phyloP scores from a whole-genome alignment of 1,139 yeast species.

The Scheffersomyces insectosa region DNA sequence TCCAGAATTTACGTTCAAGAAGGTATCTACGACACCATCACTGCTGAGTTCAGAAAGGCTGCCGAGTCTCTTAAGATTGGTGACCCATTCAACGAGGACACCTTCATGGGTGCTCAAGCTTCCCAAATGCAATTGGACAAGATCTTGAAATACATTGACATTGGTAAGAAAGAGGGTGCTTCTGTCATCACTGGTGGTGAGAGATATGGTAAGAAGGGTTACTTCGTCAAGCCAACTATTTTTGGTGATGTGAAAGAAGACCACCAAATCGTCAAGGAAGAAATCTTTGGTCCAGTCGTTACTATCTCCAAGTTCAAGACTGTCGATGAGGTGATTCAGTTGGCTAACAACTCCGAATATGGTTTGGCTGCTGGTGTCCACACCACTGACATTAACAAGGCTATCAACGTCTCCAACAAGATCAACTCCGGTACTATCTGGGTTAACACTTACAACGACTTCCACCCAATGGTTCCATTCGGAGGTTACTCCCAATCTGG shows the following conservation, averaged over 20 bases:
- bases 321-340: constrained; percentile 64
- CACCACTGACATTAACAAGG: constrained; percentile 51
- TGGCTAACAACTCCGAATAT: constrained; percentile 74
- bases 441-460: constrained; percentile 83
- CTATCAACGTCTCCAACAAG: constrained; percentile 60
- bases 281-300: constrained; percentile 87
- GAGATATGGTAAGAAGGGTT: constrained; percentile 68
- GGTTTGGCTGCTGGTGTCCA: constrained; percentile 89
- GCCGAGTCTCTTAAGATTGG: constrained; percentile 64
- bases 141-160: constrained; percentile 69
- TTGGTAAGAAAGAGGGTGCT: constrained; percentile 78
- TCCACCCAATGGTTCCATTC: constrained; percentile 78
- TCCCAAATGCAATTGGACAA: constrained; percentile 73
- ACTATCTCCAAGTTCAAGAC: constrained; percentile 72
- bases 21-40: constrained; percentile 66
- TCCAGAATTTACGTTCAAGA: constrained; percentile 81
- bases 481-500: constrained; percentile 91
- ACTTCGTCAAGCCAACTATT: constrained; percentile 76
- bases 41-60: constrained; percentile 59
- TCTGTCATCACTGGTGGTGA: constrained; percentile 76
- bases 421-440: constrained; percentile 82
- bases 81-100: constrained; percentile 69
- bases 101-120: constrained; percentile 87
- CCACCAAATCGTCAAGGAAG: constrained; percentile 74
- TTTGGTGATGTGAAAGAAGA: constrained; percentile 68